phyloP scores from a whole-genome alignment of 2,329 filamentous ascomycete genomes.

The Polytolypa hystricis region DNA sequence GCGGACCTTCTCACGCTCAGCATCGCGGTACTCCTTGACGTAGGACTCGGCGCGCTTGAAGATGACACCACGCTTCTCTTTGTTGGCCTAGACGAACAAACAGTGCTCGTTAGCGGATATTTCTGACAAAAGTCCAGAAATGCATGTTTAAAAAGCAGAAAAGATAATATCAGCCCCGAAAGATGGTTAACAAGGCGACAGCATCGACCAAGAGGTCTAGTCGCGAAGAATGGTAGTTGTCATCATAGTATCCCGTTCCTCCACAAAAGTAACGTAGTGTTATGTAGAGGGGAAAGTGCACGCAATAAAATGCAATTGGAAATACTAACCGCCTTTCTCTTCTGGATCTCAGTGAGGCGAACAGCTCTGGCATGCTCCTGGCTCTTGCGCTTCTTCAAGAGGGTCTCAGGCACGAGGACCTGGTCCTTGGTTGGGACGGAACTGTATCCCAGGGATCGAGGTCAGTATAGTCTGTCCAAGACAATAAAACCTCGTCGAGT shows the following conservation, averaged over 20 bases:
- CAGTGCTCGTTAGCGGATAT: too few species aligned
- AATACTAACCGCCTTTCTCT: constrained; percentile 77
- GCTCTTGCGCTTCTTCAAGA: constrained; percentile 99
- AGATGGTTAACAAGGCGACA: constrained; percentile 59
- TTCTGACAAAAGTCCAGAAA: too few species aligned
- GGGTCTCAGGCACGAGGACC: constrained; percentile 95
- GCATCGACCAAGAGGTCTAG: constrained; percentile 90
- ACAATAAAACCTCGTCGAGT: constrained; percentile 65
- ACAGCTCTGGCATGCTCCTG: constrained; percentile 98
- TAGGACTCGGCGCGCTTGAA: constrained; percentile 99
- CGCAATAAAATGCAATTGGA: not conserved
- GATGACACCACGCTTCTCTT: constrained; percentile 96
- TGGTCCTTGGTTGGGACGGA: constrained; percentile 89
- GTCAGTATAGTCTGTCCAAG: constrained; percentile 72
- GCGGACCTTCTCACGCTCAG: constrained; percentile 96
- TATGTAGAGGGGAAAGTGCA: constrained; percentile 10
- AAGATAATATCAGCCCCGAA: constrained; percentile 59
- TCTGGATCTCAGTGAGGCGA: constrained; percentile 64
- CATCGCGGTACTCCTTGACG: constrained; percentile 98
- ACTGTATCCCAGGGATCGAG: constrained; percentile 42
- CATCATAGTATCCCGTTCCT: constrained; percentile 56
- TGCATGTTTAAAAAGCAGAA: too few species aligned
- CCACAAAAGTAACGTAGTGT: constrained; percentile 18
- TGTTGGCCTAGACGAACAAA: constrained; percentile 60
- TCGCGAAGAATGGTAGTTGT: constrained; percentile 71